Conservation (phyloP, 139 green algal genomes). For the Picochlorum sp. region DNA sequence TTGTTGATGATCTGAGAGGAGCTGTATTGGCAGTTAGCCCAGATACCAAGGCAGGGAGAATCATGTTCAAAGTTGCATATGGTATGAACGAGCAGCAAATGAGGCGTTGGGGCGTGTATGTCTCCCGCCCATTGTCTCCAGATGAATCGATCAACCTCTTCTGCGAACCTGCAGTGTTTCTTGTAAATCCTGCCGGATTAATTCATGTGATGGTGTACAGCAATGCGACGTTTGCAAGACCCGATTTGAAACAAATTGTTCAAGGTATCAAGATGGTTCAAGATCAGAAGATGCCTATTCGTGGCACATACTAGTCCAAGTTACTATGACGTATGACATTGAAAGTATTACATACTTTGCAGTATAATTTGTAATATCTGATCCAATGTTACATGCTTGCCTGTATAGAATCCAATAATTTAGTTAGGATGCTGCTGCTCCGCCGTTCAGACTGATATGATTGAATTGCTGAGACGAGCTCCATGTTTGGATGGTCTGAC, state of each 20-base stretch:
- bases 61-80: conserved; percentile 34
- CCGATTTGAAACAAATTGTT: conserved; percentile 36
- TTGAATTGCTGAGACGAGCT: too few species aligned
- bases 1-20: conserved; percentile 27
- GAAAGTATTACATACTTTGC: too few species aligned
- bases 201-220: conserved; percentile 38
- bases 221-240: conserved; percentile 39
- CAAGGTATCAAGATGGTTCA: conserved; percentile 31
- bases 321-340: neutral
- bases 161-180: conserved; percentile 39
- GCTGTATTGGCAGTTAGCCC: conserved; percentile 27
- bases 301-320: conserved; percentile 16
- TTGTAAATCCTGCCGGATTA: conserved; percentile 41
- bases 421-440: too few species aligned
- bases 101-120: conserved; percentile 37
- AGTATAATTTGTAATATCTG: too few species aligned
- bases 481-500: too few species aligned
- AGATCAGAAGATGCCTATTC: conserved; percentile 25
- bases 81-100: conserved; percentile 31
- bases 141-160: conserved; percentile 21
- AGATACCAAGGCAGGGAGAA: conserved; percentile 24
- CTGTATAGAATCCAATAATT: too few species aligned
- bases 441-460: too few species aligned
- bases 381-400: too few species aligned
- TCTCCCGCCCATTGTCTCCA: conserved; percentile 25